Conservation (phyloP, 225 moss, liverwort and hornwort genomes). For the Physcomitrellopsis africana region DNA sequence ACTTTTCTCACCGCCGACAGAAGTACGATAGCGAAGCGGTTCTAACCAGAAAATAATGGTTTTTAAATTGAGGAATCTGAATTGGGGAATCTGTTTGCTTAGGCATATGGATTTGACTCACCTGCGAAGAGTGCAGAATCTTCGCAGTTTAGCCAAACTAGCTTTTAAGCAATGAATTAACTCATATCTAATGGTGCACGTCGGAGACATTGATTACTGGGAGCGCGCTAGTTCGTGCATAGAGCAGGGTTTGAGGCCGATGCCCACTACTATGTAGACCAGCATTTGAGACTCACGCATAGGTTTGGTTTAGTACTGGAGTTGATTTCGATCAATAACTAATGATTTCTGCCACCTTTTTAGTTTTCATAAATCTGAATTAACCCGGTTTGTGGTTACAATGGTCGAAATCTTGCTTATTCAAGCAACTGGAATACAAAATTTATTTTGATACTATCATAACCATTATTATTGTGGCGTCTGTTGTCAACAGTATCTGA, state of each 20-base stretch:
- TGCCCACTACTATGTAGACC: background rate
- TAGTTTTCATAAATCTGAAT: background rate
- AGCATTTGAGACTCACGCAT: background rate
- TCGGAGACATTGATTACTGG: background rate
- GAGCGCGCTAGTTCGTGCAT: background rate
- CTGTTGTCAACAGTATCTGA: background rate
- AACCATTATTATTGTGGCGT: background rate
- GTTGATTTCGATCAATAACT: background rate
- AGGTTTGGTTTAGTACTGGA: background rate
- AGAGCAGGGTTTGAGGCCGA: background rate
- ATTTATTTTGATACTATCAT: constrained; percentile 1
- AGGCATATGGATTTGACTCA: background rate
- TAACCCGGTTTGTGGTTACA: background rate
- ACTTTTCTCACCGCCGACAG: background rate
- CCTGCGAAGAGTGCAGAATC: background rate
- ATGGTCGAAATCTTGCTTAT: background rate
- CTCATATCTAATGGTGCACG: background rate
- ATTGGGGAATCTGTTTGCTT: background rate
- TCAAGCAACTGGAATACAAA: constrained; percentile 6
- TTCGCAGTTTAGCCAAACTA: background rate
- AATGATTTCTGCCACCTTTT: background rate
- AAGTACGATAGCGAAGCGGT: background rate
- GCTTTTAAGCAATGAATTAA: background rate
- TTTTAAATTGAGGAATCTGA: background rate
- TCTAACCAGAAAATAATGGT: constrained; percentile 8